Conservation (phyloP, 305 asterid genomes). For the Solanum hybrid region DNA sequence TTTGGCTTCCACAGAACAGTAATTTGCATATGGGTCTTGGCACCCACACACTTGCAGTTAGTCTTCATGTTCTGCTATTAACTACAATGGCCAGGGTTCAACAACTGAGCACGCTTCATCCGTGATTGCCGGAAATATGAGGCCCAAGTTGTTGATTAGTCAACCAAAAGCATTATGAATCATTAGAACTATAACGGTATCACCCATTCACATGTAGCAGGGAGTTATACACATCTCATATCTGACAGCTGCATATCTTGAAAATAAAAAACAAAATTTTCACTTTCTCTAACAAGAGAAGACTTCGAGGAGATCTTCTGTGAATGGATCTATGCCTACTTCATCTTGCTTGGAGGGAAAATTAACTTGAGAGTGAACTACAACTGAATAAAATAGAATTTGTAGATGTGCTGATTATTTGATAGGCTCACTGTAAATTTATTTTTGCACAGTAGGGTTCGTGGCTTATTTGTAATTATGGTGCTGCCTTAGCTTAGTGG, state of each 20-base stretch:
- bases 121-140: not conserved
- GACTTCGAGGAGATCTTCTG: not conserved
- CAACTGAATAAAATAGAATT: not conserved
- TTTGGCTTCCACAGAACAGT: not conserved
- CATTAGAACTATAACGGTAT: not conserved
- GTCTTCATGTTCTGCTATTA: not conserved
- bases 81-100: not conserved
- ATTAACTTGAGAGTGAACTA: not conserved
- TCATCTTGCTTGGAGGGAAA: not conserved
- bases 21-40: not conserved
- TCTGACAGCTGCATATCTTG: not conserved
- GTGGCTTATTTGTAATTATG: not conserved
- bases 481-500: not conserved
- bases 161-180: not conserved
- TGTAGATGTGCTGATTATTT: not conserved
- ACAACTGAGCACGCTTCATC: not conserved
- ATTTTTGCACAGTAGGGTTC: not conserved
- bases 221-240: not conserved
- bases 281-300: not conserved
- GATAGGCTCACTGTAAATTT: not conserved
- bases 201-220: not conserved
- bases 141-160: not conserved
- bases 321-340: not conserved
- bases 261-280: not conserved
- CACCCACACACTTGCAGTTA: not conserved